Evolutionary conservation across 192 early-diverging fungal species (phyloP).

Genomic region (Borealophlyctis nickersoniae): DNA sequence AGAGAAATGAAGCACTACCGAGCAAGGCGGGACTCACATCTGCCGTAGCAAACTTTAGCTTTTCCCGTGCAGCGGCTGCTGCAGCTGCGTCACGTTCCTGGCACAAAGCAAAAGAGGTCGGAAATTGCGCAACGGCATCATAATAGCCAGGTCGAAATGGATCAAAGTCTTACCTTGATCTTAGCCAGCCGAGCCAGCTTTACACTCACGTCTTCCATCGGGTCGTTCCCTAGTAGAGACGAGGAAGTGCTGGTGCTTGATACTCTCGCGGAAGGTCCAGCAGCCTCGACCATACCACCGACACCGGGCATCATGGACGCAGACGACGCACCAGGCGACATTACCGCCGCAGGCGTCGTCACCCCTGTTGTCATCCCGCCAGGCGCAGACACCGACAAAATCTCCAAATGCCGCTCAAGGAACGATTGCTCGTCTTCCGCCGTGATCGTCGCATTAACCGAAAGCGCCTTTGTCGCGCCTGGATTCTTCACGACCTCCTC

Average conservation of each 20-base stretch:
- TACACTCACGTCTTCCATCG: constrained; percentile 38
- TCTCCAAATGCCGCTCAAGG: constrained; percentile 73
- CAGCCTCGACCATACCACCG: neutral
- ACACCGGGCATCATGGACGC: neutral
- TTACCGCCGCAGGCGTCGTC: neutral
- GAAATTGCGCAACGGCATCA: no score
- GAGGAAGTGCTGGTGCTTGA: neutral
- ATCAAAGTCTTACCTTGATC: constrained; percentile 31
- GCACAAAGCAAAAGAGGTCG: neutral
- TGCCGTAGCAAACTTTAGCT: neutral
- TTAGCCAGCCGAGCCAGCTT: constrained; percentile 33
- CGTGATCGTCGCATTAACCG: constrained; percentile 59
- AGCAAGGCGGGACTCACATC: neutral
- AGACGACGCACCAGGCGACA: neutral
- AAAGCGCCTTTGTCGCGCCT: constrained; percentile 26
- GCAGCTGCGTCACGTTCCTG: constrained; percentile 18
- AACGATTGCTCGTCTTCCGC: constrained; percentile 90
- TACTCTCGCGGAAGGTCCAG: neutral
- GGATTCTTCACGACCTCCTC: constrained; percentile 32
- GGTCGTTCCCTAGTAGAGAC: no score
- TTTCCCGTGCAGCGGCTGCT: constrained; percentile 1
- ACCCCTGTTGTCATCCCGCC: neutral
- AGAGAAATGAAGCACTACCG: neutral
- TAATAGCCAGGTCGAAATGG: no score
- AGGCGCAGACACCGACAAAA: constrained; percentile 44